phyloP scores from a whole-genome alignment of 176 grass and related monocot species.

The Triticum turgidum region DNA sequence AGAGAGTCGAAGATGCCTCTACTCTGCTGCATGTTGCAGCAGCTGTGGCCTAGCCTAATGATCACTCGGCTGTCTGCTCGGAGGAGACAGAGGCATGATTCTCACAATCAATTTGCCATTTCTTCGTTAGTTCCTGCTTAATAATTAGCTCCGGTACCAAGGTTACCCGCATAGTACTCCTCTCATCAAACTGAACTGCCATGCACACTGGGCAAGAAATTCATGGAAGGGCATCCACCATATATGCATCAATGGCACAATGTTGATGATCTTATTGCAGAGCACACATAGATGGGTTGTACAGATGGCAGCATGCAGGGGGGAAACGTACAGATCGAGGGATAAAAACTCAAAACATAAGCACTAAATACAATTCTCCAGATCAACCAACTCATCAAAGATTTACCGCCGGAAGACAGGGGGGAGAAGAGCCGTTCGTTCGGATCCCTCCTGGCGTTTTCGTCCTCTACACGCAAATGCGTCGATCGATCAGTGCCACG shows the following conservation, averaged over 20 bases:
- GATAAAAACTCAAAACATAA: neutral
- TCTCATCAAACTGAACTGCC: neutral
- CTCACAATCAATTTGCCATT: neutral
- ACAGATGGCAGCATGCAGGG: neutral
- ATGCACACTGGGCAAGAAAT: neutral
- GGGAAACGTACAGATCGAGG: neutral
- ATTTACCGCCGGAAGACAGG: neutral
- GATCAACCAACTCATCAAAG: neutral
- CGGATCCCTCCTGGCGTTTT: neutral
- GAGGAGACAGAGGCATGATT: neutral
- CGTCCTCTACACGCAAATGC: neutral
- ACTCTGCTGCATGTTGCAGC: neutral
- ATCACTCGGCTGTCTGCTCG: neutral
- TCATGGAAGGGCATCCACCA: neutral
- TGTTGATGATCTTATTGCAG: constrained; percentile 15
- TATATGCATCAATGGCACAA: neutral
- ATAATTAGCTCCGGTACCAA: neutral
- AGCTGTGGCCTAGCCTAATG: neutral
- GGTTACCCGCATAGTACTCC: neutral
- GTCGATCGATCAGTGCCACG: constrained; percentile 19
- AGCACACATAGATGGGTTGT: neutral
- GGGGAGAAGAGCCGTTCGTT: neutral
- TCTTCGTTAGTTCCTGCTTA: neutral
- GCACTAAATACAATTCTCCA: neutral
- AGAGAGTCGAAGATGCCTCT: neutral